Conservation (phyloP, 208 protist genomes). For the Borovskyia barvae region DNA sequence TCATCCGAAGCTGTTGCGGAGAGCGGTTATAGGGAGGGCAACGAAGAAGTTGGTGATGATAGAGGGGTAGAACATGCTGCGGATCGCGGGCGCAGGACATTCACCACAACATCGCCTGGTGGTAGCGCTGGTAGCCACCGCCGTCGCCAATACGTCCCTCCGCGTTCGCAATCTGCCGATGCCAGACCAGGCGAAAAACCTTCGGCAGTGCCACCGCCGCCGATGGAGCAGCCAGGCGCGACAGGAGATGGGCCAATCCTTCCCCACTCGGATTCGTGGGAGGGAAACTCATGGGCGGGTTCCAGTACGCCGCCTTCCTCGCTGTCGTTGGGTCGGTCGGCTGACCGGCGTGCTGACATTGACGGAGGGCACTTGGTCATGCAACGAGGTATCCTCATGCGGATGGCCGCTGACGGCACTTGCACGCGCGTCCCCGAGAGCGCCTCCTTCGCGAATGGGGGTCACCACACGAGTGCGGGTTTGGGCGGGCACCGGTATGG, state of each 20-base stretch:
- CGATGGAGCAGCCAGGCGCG: background rate
- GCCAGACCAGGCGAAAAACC: background rate
- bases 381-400: conserved; percentile 46
- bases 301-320: conserved; percentile 21
- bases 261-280: background rate
- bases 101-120: no score
- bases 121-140: background rate
- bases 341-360: background rate
- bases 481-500: no score
- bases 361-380: conserved; percentile 41
- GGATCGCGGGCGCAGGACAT: no score
- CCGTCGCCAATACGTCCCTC: conserved; percentile 23
- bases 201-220: background rate
- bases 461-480: background rate
- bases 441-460: background rate
- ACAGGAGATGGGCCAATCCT: background rate
- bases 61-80: no score
- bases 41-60: no score
- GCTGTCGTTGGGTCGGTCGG: conserved; percentile 1
- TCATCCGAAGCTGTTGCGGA: no score
- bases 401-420: conserved; percentile 24
- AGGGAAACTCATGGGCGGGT: conserved; percentile 9
- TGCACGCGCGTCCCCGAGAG: conserved; percentile 12
- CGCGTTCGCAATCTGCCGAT: conserved; percentile 5
- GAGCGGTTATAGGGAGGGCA: no score